Evolutionary conservation across 169 alveolate species (phyloP), one percentile per base, ranked within the genome.

Genomic region (Plasmodium falciparum): DNA sequence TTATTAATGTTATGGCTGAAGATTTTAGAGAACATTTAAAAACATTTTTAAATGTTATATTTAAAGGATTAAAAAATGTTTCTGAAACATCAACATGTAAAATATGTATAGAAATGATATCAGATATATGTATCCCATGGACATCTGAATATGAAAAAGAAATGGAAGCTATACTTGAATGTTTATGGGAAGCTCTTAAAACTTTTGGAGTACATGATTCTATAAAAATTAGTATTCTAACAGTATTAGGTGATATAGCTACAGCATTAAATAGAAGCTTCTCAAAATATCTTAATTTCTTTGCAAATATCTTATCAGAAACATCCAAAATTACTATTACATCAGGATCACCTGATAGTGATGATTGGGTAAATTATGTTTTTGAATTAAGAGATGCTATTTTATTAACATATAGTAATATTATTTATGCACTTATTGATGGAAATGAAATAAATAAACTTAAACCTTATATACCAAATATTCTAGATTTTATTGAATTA

Each of bases 231-330:
- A 91, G 94, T 50, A 96, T 97, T 49, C 92, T 97, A 72, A 88
- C 95, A 15, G 97, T 97, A 11, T 93, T 97, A 22, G 98, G 98
- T 5, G 98, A 97, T 73, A 95, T 96, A 15, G 97, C 98, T 24
- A 89, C 97, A 95, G 97, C 97, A 43, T 83, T 96, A 17, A 96
- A 96, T 33, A 95, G 94, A n/a, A 93, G 70, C 26, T 96, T 96
- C 72, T 73, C 93, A 50, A 93, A 89, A 8, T 95, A 89, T 90
- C 90, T 95, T 71, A 94, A 93, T 63, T 92, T 95, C 72, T 86
- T 97, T 54, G 93, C 96, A 90, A 94, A 92, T 69, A 71, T 97
- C 47, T 92, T 97, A 58, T 93, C 93, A 65, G 97, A 96, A 78
- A 98, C 98, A 8, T 96, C 98, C 7, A 75, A 90, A 69, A 96